These are phyloP conservation scores for Chlorella sp. DNA, from an alignment of 139 green algal genomes.

Conservation along the genomic window DNA sequence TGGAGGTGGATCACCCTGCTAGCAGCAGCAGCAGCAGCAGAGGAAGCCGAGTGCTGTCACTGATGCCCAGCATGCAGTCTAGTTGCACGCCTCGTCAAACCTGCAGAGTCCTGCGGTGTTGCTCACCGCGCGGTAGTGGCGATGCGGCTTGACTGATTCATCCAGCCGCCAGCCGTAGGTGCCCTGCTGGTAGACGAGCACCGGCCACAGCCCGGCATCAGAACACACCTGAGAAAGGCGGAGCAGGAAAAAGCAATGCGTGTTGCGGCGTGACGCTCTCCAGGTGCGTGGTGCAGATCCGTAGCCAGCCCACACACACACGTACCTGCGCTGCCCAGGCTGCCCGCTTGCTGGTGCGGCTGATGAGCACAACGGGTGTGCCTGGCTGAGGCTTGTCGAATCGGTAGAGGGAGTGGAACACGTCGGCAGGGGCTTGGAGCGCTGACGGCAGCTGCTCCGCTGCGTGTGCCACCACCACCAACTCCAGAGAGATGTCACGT, in stretches of 20 bases:
- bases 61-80: too few species aligned
- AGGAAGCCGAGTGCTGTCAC: too few species aligned
- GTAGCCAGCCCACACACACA: too few species aligned
- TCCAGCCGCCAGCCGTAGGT: slow-evolving; percentile 58
- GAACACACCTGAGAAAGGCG: background rate
- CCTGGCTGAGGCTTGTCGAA: slow-evolving; percentile 39
- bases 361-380: slow-evolving; percentile 49
- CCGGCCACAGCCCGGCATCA: slow-evolving; percentile 26
- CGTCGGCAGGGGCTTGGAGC: slow-evolving; percentile 23
- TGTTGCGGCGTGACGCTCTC: too few species aligned
- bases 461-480: too few species aligned
- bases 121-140: slow-evolving; percentile 31
- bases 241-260: slow-evolving; percentile 21
- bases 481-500: too few species aligned
- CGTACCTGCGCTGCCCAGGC: slow-evolving; percentile 62
- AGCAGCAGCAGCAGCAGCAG: background rate
- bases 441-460: slow-evolving; percentile 42
- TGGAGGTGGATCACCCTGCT: slow-evolving; percentile 33
- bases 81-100: too few species aligned
- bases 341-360: slow-evolving; percentile 44
- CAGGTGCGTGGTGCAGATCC: too few species aligned
- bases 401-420: slow-evolving; percentile 42
- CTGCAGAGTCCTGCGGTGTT: too few species aligned
- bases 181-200: slow-evolving; percentile 44
- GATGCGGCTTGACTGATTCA: slow-evolving; percentile 49